Conservation (phyloP, 805 yeast species). For the Metschnikowia reukaufii region DNA sequence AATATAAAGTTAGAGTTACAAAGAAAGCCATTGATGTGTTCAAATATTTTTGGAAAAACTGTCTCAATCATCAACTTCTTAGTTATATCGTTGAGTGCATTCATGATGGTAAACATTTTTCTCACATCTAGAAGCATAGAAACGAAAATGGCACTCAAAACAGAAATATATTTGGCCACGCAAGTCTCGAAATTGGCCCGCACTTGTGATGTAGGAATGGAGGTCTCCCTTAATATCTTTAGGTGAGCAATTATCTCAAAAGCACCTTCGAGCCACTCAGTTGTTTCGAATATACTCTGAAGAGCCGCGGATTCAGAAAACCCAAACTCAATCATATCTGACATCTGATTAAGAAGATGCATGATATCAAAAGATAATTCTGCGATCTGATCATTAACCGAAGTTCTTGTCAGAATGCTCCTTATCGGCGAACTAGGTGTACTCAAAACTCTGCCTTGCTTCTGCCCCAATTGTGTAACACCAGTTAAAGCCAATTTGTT, state of each 20-base stretch:
- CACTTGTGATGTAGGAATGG: slow-evolving; percentile 26
- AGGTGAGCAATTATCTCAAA: slow-evolving; percentile 40
- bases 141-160: slow-evolving; percentile 39
- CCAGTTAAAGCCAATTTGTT: slow-evolving; percentile 36
- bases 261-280: slow-evolving; percentile 39
- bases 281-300: slow-evolving; percentile 25
- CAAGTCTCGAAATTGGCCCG: slow-evolving; percentile 19
- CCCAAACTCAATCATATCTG: slow-evolving; percentile 32
- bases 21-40: slow-evolving; percentile 36
- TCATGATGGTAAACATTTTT: slow-evolving; percentile 26
- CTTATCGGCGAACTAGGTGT: slow-evolving; percentile 35
- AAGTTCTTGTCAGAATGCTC: slow-evolving; percentile 2
- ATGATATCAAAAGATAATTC: slow-evolving; percentile 32
- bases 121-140: slow-evolving; percentile 25
- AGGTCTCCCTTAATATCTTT: slow-evolving; percentile 19
- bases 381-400: slow-evolving; percentile 17
- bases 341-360: slow-evolving; percentile 36
- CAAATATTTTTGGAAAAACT: slow-evolving; percentile 37
- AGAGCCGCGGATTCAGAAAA: slow-evolving; percentile 25
- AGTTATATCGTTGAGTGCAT: slow-evolving; percentile 35
- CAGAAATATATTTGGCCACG: slow-evolving; percentile 29
- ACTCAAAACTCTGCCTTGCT: slow-evolving; percentile 32
- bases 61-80: slow-evolving; percentile 32
- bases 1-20: slow-evolving; percentile 34
- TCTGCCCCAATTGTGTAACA: slow-evolving; percentile 28